Conservation (phyloP, 164 flowering plant genomes). For the Berberis vulgaris region DNA sequence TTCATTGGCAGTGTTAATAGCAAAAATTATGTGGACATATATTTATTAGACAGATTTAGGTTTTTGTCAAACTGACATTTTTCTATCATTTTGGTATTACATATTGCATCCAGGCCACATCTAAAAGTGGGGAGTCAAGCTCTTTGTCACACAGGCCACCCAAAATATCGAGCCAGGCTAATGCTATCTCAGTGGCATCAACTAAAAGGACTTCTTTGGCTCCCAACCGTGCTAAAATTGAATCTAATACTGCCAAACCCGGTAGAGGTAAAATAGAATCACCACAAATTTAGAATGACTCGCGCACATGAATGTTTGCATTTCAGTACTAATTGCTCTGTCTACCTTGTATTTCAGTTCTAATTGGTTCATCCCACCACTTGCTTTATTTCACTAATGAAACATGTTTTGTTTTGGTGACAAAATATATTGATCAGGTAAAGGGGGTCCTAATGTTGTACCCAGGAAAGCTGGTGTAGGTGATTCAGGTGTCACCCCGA, state of each 20-base stretch:
- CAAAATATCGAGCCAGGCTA: constrained; percentile 23
- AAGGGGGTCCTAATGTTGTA: constrained; percentile 14
- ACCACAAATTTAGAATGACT: not conserved
- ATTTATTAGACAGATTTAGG: not conserved
- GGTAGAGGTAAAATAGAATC: constrained; percentile 18
- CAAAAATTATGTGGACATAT: not conserved
- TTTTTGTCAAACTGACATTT: constrained; percentile 9
- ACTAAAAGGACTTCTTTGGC: constrained; percentile 44
- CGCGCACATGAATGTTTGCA: no score
- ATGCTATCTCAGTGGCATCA: constrained; percentile 25
- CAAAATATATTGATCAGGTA: constrained; percentile 19
- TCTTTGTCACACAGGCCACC: constrained; percentile 39
- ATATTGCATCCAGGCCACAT: constrained; percentile 16
- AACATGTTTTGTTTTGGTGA: not conserved
- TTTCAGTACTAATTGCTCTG: no score
- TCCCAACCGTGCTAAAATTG: constrained; percentile 27
- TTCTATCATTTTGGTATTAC: not conserved
- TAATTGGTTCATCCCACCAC: not conserved
- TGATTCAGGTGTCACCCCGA: constrained; percentile 23
- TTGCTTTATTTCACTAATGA: not conserved
- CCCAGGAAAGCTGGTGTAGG: constrained; percentile 20
- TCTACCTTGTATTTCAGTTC: no score
- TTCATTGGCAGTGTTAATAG: not conserved
- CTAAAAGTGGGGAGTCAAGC: constrained; percentile 24
- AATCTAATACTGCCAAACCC: constrained; percentile 23